These are phyloP conservation scores for Corchorus olitorius DNA, from an alignment of 345 rosid species.

Conservation along the genomic window DNA sequence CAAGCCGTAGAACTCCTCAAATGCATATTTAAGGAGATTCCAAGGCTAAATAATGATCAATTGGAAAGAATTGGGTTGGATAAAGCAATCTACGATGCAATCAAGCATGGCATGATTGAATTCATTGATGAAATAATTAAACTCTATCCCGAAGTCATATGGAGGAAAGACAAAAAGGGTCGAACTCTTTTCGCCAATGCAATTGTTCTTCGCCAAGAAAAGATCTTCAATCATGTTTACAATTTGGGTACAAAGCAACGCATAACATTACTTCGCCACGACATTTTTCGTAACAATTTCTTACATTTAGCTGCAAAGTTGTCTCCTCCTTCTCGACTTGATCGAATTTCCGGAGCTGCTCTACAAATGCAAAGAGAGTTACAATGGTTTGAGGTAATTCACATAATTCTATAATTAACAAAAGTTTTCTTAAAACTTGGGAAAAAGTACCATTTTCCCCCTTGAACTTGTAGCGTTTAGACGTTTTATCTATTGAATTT, in stretches of 20 bases:
- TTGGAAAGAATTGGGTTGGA: conserved; percentile 15
- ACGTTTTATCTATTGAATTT: too few relatives aligned
- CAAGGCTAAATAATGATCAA: background rate
- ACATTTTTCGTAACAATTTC: conserved; percentile 9
- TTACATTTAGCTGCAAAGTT: conserved; percentile 29
- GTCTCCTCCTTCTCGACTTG: conserved; percentile 25
- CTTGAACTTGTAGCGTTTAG: too few relatives aligned
- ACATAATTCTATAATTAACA: background rate
- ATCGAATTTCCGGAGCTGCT: conserved; percentile 30
- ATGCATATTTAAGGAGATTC: conserved; percentile 10
- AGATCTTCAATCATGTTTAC: conserved; percentile 21
- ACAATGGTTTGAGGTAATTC: conserved; percentile 37
- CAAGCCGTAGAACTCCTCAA: conserved; percentile 13
- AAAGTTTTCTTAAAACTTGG: too few relatives aligned
- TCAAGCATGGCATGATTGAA: conserved; percentile 24
- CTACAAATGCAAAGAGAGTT: conserved; percentile 39
- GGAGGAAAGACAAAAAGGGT: conserved; percentile 22
- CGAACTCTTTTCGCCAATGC: conserved; percentile 25
- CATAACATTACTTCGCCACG: background rate
- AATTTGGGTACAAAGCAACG: background rate
- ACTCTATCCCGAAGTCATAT: conserved; percentile 21
- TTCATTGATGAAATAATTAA: conserved; percentile 17
- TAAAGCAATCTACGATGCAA: conserved; percentile 22
- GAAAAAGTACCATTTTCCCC: too few relatives aligned
- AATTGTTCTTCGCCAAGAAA: conserved; percentile 23